Conservation (phyloP, 75 land plant genomes). For the Pinus taeda region DNA sequence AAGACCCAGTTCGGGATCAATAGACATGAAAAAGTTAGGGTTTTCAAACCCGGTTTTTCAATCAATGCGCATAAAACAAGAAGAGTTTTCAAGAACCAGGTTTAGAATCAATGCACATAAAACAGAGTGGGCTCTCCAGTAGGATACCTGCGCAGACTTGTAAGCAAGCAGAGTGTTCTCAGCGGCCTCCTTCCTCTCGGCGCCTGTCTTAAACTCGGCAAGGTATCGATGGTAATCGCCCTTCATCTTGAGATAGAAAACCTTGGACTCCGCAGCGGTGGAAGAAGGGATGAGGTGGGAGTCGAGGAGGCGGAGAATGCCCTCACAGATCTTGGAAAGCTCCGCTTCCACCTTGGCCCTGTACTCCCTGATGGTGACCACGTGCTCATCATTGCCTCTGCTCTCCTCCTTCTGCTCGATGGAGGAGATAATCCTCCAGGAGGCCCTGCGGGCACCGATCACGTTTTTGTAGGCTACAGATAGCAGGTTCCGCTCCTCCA, state of each 20-base stretch:
- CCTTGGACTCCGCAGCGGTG: conserved; percentile 71
- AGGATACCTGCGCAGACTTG: conserved; percentile 12
- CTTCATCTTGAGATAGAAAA: conserved; percentile 94
- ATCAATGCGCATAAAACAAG: no score
- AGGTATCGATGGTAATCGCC: conserved; percentile 77
- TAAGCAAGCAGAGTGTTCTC: conserved; percentile 71
- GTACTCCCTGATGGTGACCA: conserved; percentile 66
- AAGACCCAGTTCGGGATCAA: no score
- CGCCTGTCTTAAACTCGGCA: conserved; percentile 68
- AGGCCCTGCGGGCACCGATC: conserved; percentile 71
- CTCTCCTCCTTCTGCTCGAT: conserved; percentile 91
- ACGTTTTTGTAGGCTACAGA: conserved; percentile 85
- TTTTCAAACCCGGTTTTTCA: no score
- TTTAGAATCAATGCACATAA: no score
- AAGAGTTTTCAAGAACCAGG: no score
- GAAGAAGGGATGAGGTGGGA: conserved; percentile 79
- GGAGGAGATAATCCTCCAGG: conserved; percentile 85
- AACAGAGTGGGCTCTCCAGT: no score
- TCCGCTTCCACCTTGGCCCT: conserved; percentile 87
- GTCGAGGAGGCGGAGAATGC: conserved; percentile 75
- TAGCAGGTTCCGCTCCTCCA: conserved; percentile 70
- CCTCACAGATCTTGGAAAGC: conserved; percentile 73
- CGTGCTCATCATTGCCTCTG: conserved; percentile 84
- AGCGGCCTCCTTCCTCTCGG: conserved; percentile 74
- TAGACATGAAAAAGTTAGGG: no score